Evolutionary conservation across 2,329 filamentous ascomycete genomes (phyloP).

Genomic region (Monosporascus sp.): DNA sequence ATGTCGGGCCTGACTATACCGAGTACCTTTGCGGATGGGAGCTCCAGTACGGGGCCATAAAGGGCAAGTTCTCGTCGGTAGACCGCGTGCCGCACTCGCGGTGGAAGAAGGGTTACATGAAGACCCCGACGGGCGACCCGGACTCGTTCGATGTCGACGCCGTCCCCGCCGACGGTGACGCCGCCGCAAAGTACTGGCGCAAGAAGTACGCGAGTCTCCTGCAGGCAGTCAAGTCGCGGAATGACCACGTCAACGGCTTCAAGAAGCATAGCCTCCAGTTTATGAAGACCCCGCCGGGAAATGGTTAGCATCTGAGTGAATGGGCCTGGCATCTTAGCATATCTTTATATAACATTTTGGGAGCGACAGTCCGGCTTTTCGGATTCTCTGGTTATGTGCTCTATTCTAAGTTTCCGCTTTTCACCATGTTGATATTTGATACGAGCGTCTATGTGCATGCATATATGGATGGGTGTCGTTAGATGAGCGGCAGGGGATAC

Average conservation of each 20-base stretch:
- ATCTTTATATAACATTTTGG: no score
- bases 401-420: no score
- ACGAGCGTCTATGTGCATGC: no score
- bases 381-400: no score
- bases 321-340: no score
- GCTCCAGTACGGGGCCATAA: conserved; percentile 48
- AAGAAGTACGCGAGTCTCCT: conserved; percentile 18
- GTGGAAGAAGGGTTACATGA: conserved; percentile 31
- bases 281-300: not conserved
- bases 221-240: not conserved
- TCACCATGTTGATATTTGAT: no score
- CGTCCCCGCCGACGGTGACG: conserved; percentile 25
- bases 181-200: conserved; percentile 23
- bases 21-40: conserved; percentile 51
- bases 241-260: not conserved
- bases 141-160: conserved; percentile 13
- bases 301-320: not conserved
- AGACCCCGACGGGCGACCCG: conserved; percentile 5
- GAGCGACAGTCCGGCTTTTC: no score
- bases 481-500: no score
- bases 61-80: conserved; percentile 48
- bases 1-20: conserved; percentile 35
- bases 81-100: conserved; percentile 39
- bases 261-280: not conserved
- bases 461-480: no score